phyloP scores from a whole-genome alignment of 192 early-diverging fungal species.

The Backusella australiensis region DNA sequence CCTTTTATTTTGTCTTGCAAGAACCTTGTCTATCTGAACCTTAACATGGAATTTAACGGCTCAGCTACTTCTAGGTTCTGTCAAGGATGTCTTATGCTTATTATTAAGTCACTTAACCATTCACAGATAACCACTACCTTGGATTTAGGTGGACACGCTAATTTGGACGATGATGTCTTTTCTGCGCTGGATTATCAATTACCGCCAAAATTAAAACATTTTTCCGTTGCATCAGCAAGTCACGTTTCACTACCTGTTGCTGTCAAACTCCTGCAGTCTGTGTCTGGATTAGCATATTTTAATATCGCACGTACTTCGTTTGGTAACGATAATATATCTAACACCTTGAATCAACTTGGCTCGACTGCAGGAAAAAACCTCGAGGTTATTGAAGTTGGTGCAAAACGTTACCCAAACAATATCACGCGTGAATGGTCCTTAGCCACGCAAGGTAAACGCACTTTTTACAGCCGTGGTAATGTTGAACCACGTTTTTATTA shows the following conservation, averaged over 20 bases:
- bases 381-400: neutral
- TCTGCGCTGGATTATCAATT: neutral
- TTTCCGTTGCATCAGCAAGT: neutral
- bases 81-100: neutral
- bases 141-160: constrained; percentile 4
- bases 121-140: neutral
- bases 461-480: neutral
- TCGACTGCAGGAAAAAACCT: neutral
- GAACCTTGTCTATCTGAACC: neutral
- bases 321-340: neutral
- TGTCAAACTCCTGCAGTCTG: neutral
- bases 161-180: neutral
- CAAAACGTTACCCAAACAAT: constrained; percentile 1
- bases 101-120: neutral
- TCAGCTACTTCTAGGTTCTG: neutral
- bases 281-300: neutral
- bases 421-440: neutral
- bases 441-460: neutral
- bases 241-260: neutral
- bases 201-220: neutral
- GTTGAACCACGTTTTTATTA: neutral
- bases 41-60: constrained; percentile 12
- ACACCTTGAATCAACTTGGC: neutral
- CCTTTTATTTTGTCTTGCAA: neutral
- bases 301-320: constrained; percentile 6